Evolutionary conservation across 306 rosid genomes (phyloP), one percentile per base, ranked within the genome.

Genomic region (Cicer yamashitae): DNA sequence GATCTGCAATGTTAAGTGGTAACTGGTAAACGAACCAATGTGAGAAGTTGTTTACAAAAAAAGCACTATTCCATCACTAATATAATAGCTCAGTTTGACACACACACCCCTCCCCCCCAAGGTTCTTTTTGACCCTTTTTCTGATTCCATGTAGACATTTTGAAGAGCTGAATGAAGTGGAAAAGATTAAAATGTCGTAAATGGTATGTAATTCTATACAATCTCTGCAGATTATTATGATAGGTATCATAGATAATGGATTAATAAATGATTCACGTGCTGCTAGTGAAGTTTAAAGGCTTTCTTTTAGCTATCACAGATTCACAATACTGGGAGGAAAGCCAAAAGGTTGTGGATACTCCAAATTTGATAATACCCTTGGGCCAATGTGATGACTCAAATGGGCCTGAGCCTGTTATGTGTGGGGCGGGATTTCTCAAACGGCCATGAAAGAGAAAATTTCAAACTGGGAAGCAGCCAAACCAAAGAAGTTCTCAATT

Each of bases 1-100:
- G 77, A 93, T 79, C 97, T 93, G 89, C 85, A 85, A 72, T 10
- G 59, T 54, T n/a, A 65, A 56, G 64, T 39, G 50, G 58, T n/a
- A 65, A 56, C 53, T 46, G 50, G 58, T 57, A 13, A 52, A 69
- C 2, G 3, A 15, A 63, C 64, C 34, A 41, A 58, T 34, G 18
- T 18, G 45, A 40, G 30, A 43, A 22, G 40, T 30, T 53, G 34
- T 39, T 52, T 14, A 39, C 20, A 44, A n/a, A 39, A 20, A 50
- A 48, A 40, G 6, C 56, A 56, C 11, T 46, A 3, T 12, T 45
- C 10, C 17, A 76, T 12, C 54, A 15, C 53, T 30, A 39, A 61
- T 51, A 18, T 6, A 41, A 66, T 39, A 18, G 22, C 15, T 54
- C 12, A 53, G 30, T 67, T 67, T 30, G 11, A 67, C 12, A 30